Conservation (phyloP, 371 early-diverging fungal species). For the Amoeboaphelidium occidentale region DNA sequence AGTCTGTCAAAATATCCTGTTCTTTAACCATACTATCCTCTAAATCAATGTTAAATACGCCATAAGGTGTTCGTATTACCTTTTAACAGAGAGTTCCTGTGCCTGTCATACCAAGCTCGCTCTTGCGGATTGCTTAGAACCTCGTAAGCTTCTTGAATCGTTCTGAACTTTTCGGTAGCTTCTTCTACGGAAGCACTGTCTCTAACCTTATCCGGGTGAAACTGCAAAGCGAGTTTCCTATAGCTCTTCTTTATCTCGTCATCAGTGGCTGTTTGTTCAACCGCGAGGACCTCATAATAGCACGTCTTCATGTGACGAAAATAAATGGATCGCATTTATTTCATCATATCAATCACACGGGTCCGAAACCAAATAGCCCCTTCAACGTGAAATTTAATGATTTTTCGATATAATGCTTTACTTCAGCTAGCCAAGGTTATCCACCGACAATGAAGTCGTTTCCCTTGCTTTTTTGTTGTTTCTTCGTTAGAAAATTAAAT, state of each 20-base stretch:
- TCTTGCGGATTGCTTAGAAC: neutral
- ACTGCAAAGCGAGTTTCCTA: slow-evolving; percentile 7
- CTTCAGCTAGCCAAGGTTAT: too few species aligned
- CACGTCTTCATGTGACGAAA: slow-evolving; percentile 27
- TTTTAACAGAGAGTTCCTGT: neutral
- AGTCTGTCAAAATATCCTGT: slow-evolving; percentile 5
- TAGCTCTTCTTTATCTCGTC: slow-evolving; percentile 50
- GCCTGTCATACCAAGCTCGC: slow-evolving; percentile 1
- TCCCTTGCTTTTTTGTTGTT: too few species aligned
- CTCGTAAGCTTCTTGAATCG: neutral
- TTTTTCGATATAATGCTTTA: too few species aligned
- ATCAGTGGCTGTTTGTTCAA: slow-evolving; percentile 36
- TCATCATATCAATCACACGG: too few species aligned
- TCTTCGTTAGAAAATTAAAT: too few species aligned
- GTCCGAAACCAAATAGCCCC: too few species aligned
- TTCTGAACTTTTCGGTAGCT: neutral
- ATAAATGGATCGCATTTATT: too few species aligned
- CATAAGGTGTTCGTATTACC: neutral
- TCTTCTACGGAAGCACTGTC: slow-evolving; percentile 1
- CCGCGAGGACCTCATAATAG: slow-evolving; percentile 70
- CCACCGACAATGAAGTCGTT: too few species aligned
- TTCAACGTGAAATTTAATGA: too few species aligned
- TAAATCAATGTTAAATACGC: neutral
- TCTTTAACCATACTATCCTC: neutral
- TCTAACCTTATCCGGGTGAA: slow-evolving; percentile 10